Base-by-base conservation (phyloP, 352 stramenopile species). In the Globisporangium echinulatum region DNA sequence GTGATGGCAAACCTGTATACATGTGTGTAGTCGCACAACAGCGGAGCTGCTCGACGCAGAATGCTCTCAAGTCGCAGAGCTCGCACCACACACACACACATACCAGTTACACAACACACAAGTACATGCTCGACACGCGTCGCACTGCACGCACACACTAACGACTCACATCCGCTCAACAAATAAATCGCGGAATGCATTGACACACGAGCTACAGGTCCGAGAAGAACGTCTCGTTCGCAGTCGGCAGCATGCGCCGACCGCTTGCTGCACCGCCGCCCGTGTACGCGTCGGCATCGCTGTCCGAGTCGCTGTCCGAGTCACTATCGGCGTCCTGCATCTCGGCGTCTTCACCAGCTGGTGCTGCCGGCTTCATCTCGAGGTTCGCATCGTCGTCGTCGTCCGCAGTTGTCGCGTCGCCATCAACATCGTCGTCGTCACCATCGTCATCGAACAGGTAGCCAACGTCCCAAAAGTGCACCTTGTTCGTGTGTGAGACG, bases 401-500 rank as follows among this genome's bases (percentile, higher is more conserved):
- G 19, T 25, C 72, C 36, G 80, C 69, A n/a, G 83, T 67, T 10
- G 74, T 67, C 1, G 75, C 75, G 7, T 88, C 85, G 7, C 77
- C 75, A 11, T 91, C 84, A 33, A 94, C 82, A 39, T 69, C 81
- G n/a, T 74, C 82, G 40, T 25, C 19, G 19, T 25, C 19, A 25
- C 19, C 19, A 25, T 93, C 85, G 42, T 97, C 90, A 17, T 97
- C 85, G 49, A 92, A 96, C 52, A 98, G 79, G 47, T 98, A 94
- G 11, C 75, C 79, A 8, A 96, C 88, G 79, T 99, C 96, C 93
- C 92, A 99, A 57, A 98, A 96, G 59, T 97, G 76, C 58, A 99
- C 90, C 58, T 93, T 96, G 64, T 96, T 91, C 43, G 96, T 96
- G 72, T 98, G 92, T 37, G 87, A 97, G 49, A 98, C 68, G 75